phyloP scores from a whole-genome alignment of 371 early-diverging fungal species.

The Chytridium lagenaria region DNA sequence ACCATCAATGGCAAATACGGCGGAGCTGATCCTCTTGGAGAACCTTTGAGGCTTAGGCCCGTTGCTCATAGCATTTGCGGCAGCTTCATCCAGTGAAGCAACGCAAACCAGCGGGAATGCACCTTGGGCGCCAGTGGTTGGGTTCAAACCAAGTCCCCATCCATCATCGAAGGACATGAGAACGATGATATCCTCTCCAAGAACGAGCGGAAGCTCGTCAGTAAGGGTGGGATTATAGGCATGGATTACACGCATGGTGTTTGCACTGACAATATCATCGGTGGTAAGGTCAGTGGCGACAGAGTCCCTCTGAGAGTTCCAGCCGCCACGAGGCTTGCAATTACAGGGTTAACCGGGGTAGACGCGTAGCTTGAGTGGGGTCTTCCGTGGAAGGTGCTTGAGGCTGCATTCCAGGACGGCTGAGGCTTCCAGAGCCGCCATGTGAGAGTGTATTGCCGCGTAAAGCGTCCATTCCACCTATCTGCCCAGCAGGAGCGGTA shows the following conservation, averaged over 20 bases:
- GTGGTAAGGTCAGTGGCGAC: not conserved
- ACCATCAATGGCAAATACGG: not conserved
- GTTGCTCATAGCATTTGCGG: not conserved
- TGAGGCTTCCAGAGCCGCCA: no score
- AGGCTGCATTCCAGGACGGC: no score
- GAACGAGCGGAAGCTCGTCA: conserved; percentile 47
- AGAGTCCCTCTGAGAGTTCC: not conserved
- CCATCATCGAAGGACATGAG: conserved; percentile 50
- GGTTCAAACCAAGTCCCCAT: conserved; percentile 46
- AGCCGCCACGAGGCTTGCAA: not conserved
- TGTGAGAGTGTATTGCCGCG: no score
- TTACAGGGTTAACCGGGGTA: not conserved
- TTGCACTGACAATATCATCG: not conserved
- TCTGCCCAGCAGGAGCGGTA: no score
- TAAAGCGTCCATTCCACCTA: no score
- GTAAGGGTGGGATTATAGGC: conserved; percentile 43
- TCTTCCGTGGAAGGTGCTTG: no score
- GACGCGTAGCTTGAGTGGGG: not conserved
- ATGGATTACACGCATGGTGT: conserved; percentile 41
- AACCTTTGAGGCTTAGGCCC: not conserved
- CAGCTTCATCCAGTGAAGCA: not conserved
- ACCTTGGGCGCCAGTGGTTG: conserved; percentile 39
- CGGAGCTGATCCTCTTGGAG: conserved; percentile 11
- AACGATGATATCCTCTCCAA: conserved; percentile 45
- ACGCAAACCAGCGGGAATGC: conserved; percentile 55